phyloP scores from a whole-genome alignment of 2,329 filamentous ascomycete species.

The Peltaster fructicola region DNA sequence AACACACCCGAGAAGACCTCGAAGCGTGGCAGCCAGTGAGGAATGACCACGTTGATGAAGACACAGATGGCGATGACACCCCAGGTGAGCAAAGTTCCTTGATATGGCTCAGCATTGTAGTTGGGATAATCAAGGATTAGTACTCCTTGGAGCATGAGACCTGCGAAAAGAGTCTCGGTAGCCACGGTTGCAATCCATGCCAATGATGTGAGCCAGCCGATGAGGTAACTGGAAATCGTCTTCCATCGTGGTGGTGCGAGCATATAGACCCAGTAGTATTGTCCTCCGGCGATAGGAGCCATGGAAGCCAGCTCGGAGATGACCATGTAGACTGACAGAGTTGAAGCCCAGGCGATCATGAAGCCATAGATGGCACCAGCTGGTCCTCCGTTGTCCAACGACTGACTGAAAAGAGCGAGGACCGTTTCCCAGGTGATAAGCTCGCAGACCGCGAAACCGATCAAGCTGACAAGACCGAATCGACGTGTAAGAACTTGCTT shows the following conservation, averaged over 20 bases:
- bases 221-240: slow-evolving; percentile 26
- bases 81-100: slow-evolving; percentile 25
- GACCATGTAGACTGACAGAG: slow-evolving; percentile 29
- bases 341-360: slow-evolving; percentile 33
- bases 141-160: slow-evolving; percentile 25
- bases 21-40: slow-evolving; percentile 20
- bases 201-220: slow-evolving; percentile 25
- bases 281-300: slow-evolving; percentile 28
- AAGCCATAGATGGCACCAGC: slow-evolving; percentile 34
- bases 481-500: slow-evolving; percentile 28
- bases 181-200: slow-evolving; percentile 28
- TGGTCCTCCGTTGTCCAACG: slow-evolving; percentile 28
- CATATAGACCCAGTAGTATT: slow-evolving; percentile 32
- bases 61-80: slow-evolving; percentile 22
- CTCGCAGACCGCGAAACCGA: slow-evolving; percentile 28
- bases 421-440: slow-evolving; percentile 31
- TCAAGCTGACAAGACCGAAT: slow-evolving; percentile 25
- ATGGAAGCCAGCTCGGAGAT: slow-evolving; percentile 31
- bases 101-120: slow-evolving; percentile 21
- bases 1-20: slow-evolving; percentile 29
- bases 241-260: slow-evolving; percentile 24
- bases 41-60: slow-evolving; percentile 31
- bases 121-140: slow-evolving; percentile 21
- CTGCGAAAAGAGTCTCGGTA: slow-evolving; percentile 24
- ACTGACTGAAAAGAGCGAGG: slow-evolving; percentile 25